A percentile compares a stretch with the other conserved stretches of the same genome.
phyloP scores from a whole-genome alignment of 2,329 filamentous ascomycete species.

The Aspergillus proliferans region DNA sequence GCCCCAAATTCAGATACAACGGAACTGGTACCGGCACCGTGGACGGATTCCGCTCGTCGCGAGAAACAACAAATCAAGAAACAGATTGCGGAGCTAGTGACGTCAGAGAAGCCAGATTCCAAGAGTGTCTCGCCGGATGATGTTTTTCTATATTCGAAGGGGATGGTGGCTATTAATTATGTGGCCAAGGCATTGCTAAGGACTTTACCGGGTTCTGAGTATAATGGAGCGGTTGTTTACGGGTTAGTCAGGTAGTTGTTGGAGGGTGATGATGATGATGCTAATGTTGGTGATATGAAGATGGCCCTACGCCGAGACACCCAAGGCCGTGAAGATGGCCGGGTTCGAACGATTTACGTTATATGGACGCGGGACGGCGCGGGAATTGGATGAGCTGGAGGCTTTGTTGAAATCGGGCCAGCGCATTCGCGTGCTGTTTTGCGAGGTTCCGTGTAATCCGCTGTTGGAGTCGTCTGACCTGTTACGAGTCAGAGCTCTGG shows the following conservation, averaged over 20 bases:
- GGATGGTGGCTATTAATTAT: constrained; percentile 5
- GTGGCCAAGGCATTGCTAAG: constrained; percentile 1
- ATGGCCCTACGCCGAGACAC: constrained; percentile 4
- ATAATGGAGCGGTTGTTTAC: constrained; percentile 4
- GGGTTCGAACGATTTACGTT: constrained; percentile 2
- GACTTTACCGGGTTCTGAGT: background rate
- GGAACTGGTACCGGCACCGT: background rate
- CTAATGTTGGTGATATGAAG: background rate
- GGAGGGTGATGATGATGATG: background rate
- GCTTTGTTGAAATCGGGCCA: constrained; percentile 5
- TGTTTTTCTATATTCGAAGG: constrained; percentile 3
- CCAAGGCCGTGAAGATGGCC: background rate
- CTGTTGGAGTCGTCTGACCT: constrained; percentile 41
- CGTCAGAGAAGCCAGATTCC: background rate
- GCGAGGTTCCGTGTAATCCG: constrained; percentile 49
- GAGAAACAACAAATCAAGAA: constrained; percentile 1
- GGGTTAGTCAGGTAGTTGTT: background rate
- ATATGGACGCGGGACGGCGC: constrained; percentile 5
- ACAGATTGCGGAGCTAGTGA: background rate
- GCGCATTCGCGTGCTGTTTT: constrained; percentile 35
- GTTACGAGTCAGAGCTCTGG: constrained; percentile 34
- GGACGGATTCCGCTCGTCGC: background rate
- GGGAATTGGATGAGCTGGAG: constrained; percentile 12
- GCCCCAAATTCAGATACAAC: background rate
- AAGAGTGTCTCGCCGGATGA: background rate